Base-by-base conservation (phyloP, 179 eudicot genomes). In the Spergularia azorica region DNA sequence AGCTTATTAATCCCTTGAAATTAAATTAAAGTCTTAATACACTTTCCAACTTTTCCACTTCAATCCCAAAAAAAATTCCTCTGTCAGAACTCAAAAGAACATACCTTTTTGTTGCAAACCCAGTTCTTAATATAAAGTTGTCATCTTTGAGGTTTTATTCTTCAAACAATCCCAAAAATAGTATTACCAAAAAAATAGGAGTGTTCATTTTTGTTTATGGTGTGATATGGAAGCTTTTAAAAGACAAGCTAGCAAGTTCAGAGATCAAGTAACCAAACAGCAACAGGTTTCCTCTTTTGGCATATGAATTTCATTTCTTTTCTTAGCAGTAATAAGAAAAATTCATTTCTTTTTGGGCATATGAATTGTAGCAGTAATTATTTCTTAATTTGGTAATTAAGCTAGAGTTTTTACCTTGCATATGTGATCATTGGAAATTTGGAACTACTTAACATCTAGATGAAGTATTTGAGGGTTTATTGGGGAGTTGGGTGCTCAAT, bases 261-360 rank as follows among this genome's bases (percentile, higher is more conserved):
- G 90, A 64, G 94, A 91, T 73, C 97, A 93, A 85, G 96, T 93
- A 39, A 81, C 97, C 18, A 91, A 87, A 79, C 97, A 93, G 55
- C 97, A 93, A 32, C 94, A 93, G 92, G 96, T 91, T 68, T 56
- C 73, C 12, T 65, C 54, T 74, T 3, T n/a, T n/a, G n/a, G n/a
- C n/a, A n/a, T n/a, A n/a, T n/a, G n/a, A n/a, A n/a, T n/a, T 6
- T 9, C 17, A 2, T n/a, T 4, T 67, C 38, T 51, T 2, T 18
- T 56, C 0, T 46, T 46, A 41, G 55, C 52, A 52, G 8, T 46
- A 15, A 26, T 32, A 32, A 14, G 3, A 71, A 55, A 1, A 55
- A 43, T 71, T 13, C 17, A 11, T 41, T 41, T 26, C 3, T 17
- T 16, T 21, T 43, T 43, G 1, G n/a, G n/a, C n/a, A n/a, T n/a